Evolutionary conservation across 2,329 filamentous ascomycete species (phyloP).

Genomic region (Karstenula rhodostoma): DNA sequence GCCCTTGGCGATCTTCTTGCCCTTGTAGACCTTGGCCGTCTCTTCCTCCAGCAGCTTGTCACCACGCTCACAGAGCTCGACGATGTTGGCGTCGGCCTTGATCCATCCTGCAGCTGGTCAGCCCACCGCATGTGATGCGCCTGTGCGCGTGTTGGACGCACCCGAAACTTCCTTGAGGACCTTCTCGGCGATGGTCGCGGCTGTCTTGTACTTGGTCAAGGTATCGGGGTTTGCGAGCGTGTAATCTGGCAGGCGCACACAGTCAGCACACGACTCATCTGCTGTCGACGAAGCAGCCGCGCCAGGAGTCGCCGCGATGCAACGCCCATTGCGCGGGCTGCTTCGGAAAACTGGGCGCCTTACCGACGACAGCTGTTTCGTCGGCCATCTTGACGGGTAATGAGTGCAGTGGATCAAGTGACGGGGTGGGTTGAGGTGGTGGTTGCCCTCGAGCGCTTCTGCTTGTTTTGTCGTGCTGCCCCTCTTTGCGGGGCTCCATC

Average conservation of each 20-base stretch:
- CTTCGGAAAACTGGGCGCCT: conserved; percentile 15
- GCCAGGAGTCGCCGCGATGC: not conserved
- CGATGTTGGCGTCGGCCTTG: conserved; percentile 87
- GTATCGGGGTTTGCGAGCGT: conserved; percentile 91
- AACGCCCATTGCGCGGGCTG: not conserved
- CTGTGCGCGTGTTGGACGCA: conserved; percentile 43
- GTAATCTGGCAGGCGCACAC: conserved; percentile 69
- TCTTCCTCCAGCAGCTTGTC: conserved; percentile 96
- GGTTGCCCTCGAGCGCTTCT: conserved; percentile 30
- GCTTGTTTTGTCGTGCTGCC: conserved; percentile 42
- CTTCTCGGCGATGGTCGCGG: conserved; percentile 93
- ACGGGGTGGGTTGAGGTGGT: conserved; percentile 33
- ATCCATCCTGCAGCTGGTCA: conserved; percentile 64
- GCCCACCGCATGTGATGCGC: conserved; percentile 20
- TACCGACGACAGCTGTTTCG: conserved; percentile 39
- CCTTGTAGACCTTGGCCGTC: conserved; percentile 94
- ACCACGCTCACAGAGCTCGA: conserved; percentile 93
- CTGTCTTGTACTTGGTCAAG: conserved; percentile 98
- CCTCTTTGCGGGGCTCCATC: conserved; percentile 42
- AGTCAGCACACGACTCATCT: conserved; percentile 37
- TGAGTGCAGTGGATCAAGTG: conserved; percentile 29
- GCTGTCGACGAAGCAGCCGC: conserved; percentile 19
- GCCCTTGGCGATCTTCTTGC: conserved; percentile 96
- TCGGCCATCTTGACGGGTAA: conserved; percentile 47
- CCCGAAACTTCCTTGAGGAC: conserved; percentile 84